Percentiles rank a stretch among this genome's conserved stretches.
Conservation (phyloP, 495 filamentous ascomycete species). For the Neurospora tetraspora region DNA sequence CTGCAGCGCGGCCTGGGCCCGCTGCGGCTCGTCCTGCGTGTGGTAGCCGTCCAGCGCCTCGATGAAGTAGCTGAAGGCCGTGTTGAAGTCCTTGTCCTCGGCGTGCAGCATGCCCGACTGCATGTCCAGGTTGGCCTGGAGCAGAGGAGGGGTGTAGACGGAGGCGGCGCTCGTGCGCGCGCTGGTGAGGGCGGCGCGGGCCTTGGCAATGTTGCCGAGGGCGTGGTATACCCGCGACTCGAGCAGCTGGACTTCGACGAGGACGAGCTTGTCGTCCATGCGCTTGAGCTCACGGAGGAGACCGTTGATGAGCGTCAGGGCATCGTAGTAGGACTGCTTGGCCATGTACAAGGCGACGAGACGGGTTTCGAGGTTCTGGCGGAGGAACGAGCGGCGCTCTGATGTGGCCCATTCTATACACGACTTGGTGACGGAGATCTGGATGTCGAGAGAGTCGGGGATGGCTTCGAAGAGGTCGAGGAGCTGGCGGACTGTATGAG, state of each 20-base stretch:
- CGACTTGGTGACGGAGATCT: slow-evolving; percentile 87
- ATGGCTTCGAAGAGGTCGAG: slow-evolving; percentile 92
- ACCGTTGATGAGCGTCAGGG: slow-evolving; percentile 89
- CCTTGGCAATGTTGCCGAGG: slow-evolving; percentile 92
- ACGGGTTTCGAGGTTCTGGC: slow-evolving; percentile 94
- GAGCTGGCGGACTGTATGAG: slow-evolving; percentile 74
- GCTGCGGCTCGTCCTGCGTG: slow-evolving; percentile 73
- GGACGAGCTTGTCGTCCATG: slow-evolving; percentile 92
- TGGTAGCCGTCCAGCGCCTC: slow-evolving; percentile 96
- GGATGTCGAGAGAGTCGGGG: slow-evolving; percentile 84
- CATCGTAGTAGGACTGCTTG: slow-evolving; percentile 93
- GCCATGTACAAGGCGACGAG: slow-evolving; percentile 90
- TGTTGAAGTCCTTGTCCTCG: slow-evolving; percentile 98
- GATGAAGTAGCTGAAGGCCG: slow-evolving; percentile 97
- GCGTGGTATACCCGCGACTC: slow-evolving; percentile 97
- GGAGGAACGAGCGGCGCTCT: slow-evolving; percentile 86
- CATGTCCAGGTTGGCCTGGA: slow-evolving; percentile 97
- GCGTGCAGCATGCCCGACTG: slow-evolving; percentile 97
- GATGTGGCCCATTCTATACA: slow-evolving; percentile 99
- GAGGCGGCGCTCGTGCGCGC: slow-evolving; percentile 90
- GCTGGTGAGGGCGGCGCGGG: slow-evolving; percentile 85
- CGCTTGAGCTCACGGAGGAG: slow-evolving; percentile 94
- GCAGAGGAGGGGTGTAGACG: slow-evolving; percentile 89
- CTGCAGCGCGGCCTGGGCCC: slow-evolving; percentile 86
- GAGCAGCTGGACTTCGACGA: slow-evolving; percentile 97